Evolutionary conservation across 2,329 filamentous ascomycete genomes (phyloP).

Genomic region (Celoporthe dispersa): DNA sequence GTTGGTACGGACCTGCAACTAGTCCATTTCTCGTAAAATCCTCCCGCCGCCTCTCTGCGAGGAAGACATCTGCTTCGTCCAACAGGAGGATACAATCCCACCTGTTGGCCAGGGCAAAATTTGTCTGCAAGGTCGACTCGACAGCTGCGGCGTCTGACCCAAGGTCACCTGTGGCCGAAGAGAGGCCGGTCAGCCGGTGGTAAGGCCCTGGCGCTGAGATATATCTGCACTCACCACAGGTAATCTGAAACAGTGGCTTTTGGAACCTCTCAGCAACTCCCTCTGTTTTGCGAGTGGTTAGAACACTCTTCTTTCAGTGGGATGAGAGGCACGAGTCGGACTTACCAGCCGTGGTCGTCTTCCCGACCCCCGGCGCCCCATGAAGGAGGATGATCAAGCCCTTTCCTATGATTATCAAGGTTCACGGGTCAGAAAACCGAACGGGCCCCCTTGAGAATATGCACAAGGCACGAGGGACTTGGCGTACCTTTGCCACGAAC

Average conservation of each 20-base stretch:
- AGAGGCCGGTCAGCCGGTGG: background rate
- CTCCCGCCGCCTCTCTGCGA: background rate
- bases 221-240: constrained; percentile 29
- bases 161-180: constrained; percentile 34
- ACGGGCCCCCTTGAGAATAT: too few relatives aligned
- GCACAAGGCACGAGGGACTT: constrained; percentile 1
- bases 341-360: constrained; percentile 39
- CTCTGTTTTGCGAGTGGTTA: constrained; percentile 27
- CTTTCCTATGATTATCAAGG: constrained; percentile 35
- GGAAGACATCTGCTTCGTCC: constrained; percentile 23
- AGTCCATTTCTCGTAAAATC: constrained; percentile 19
- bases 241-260: constrained; percentile 31
- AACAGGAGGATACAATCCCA: constrained; percentile 34
- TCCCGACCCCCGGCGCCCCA: constrained; percentile 40
- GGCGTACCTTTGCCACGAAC: constrained; percentile 40
- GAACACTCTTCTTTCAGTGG: background rate
- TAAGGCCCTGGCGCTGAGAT: background rate
- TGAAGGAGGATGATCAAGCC: constrained; percentile 41
- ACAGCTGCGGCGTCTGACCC: constrained; percentile 40
- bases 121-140: constrained; percentile 35
- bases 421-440: too few relatives aligned
- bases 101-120: constrained; percentile 32
- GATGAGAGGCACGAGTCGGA: background rate
- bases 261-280: constrained; percentile 33
- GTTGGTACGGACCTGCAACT: constrained; percentile 13